Percentiles rank a stretch among this genome's conserved stretches.
phyloP scores from a whole-genome alignment of 2,329 filamentous ascomycete species.

The Cyclaneusma minus region DNA sequence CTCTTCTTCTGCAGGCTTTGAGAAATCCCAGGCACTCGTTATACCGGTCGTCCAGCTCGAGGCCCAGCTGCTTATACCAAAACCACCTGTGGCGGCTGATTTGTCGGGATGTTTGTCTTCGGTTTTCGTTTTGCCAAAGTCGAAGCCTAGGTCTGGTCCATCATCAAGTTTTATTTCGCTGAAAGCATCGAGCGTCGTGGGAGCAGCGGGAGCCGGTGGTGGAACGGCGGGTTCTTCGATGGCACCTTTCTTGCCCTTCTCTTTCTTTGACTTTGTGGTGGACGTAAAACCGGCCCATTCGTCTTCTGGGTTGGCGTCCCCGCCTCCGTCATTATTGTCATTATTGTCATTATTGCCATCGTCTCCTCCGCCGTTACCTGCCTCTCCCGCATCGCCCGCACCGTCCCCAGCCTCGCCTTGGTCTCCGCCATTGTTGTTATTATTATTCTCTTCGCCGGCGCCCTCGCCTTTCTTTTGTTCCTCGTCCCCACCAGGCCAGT shows the following conservation, averaged over 20 bases:
- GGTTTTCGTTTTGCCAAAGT: constrained; percentile 24
- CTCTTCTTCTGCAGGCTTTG: constrained; percentile 23
- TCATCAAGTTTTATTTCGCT: constrained; percentile 55
- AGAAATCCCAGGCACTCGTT: constrained; percentile 28
- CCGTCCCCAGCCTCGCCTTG: constrained; percentile 21
- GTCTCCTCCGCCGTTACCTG: constrained; percentile 17
- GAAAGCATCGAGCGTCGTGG: constrained; percentile 36
- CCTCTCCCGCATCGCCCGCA: constrained; percentile 19
- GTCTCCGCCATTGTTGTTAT: constrained; percentile 27
- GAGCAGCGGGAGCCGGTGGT: constrained; percentile 17
- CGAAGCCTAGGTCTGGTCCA: constrained; percentile 40
- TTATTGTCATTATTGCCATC: constrained; percentile 21
- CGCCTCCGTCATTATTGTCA: constrained; percentile 16
- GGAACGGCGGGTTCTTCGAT: constrained; percentile 16
- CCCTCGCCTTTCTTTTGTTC: not conserved
- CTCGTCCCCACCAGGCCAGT: constrained; percentile 12
- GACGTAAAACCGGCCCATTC: constrained; percentile 33
- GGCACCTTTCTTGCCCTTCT: constrained; percentile 33
- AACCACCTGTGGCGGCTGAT: constrained; percentile 21
- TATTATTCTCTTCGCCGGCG: constrained; percentile 28
- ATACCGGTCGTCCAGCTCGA: constrained; percentile 31
- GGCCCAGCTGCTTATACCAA: constrained; percentile 41
- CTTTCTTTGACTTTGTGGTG: constrained; percentile 40
- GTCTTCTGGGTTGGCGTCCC: constrained; percentile 28
- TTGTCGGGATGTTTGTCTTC: too few species aligned